Evolutionary conservation across 345 rosid genomes (phyloP).

Genomic region (Gossypium turneri): DNA sequence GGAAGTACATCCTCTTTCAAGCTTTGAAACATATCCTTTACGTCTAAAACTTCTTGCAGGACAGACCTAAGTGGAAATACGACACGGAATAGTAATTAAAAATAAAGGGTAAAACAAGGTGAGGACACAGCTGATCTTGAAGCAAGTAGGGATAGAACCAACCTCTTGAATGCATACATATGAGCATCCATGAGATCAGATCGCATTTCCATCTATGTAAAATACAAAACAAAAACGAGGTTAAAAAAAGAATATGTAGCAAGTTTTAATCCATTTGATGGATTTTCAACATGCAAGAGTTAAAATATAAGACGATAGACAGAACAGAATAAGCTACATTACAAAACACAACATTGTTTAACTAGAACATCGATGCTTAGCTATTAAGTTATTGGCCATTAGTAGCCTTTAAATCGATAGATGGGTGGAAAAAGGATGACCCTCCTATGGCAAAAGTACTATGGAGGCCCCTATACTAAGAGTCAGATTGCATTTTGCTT

Average conservation of each 20-base stretch:
- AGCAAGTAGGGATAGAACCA: slow-evolving; percentile 14
- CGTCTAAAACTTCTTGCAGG: slow-evolving; percentile 64
- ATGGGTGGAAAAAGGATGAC: not conserved
- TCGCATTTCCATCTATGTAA: slow-evolving; percentile 75
- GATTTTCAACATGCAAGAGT: not conserved
- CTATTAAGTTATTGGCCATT: not conserved
- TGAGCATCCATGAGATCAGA: slow-evolving; percentile 97
- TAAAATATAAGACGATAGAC: not conserved
- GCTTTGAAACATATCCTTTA: slow-evolving; percentile 69
- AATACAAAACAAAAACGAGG: slow-evolving; percentile 21
- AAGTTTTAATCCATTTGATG: not conserved
- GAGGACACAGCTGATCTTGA: too few species aligned
- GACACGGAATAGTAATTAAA: not conserved
- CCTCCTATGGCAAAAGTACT: too few species aligned
- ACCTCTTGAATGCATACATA: slow-evolving; percentile 97
- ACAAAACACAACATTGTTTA: not conserved
- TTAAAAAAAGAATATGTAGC: not conserved
- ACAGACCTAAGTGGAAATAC: slow-evolving; percentile 48
- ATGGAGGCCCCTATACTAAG: too few species aligned
- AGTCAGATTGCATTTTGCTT: too few species aligned
- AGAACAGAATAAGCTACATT: not conserved
- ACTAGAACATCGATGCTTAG: not conserved
- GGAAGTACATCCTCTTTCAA: slow-evolving; percentile 84
- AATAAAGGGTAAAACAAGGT: too few species aligned
- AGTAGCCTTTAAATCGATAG: not conserved